Base-by-base conservation (phyloP, 1,284 basidiomycete species). In the Ustilago xerochloae region DNA sequence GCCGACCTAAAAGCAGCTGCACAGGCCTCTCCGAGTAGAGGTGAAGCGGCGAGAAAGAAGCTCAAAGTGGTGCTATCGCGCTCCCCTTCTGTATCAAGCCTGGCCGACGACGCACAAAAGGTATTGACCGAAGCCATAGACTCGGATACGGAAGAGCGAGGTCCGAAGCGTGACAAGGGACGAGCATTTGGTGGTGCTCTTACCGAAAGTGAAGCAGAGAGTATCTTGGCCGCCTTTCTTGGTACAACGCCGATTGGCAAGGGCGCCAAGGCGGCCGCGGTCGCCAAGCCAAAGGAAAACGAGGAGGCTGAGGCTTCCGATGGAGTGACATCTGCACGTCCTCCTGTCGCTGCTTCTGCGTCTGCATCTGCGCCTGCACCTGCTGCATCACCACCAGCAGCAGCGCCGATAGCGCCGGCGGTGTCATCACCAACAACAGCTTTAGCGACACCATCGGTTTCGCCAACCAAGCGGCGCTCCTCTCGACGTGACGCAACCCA, bases 171-270 rank as follows among this genome's bases (percentile, higher is more conserved):
- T 18, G 36, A 48, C n/a, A 57, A 48, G 6, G 52, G 57, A n/a
- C 26, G 50, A 20, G 15, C 20, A 9, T 28, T 49, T 16, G 59
- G 50, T 4, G 35, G 51, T 28, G 63, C 63, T 6, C 51, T 71
- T 10, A 71, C 68, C 3, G 68, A 71, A 26, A 65, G 63, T 46
- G 63, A 71, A 47, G 68, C 68, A 8, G 63, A 71, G 30, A 65
- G 48, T 29, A 64, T 71, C 33, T 32, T 71, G 2, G 68, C 68
- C 2, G 68, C 68, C 1, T 71, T 71, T 22, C 59, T 71, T 18
- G 62, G 58, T 12, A 61, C 67, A 15, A 70, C 67, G 15, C 52
- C 57, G 9, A 15, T 59, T 7, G 67, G 53, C 2, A 64, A 45
- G 33, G 50, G 38, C 15, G 28, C 16, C 32, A 54, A 56, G 28